Evolutionary conservation across 2,329 filamentous ascomycete genomes (phyloP), one percentile per base, ranked within the genome.

Genomic region (Colletotrichum sp.): DNA sequence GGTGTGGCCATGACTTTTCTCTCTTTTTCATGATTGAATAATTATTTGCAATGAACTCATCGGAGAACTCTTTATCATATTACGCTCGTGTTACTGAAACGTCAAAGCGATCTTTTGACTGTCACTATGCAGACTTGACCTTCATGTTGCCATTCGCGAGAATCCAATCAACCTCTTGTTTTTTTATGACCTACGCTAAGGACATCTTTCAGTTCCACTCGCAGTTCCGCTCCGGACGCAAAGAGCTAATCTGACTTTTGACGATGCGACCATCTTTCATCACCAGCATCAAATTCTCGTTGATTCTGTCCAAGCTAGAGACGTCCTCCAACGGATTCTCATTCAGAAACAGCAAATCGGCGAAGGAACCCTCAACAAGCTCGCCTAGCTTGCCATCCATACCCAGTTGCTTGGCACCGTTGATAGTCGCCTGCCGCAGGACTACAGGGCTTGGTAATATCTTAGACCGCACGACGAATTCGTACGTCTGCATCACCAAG

Each of bases 1-100:
- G 4, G 1, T 9, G 15, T 39, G 2, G 4, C 1, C 7, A 18
- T 39, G 7, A 39, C 2, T 3, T 39, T 39, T 39, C 8, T 18
- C 15, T 18, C 8, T 39, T 18, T 16, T 39, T 18, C 36, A 18
- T 36, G 34, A 1, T 36, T 36, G 3, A 8, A 36, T 16, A 16
- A 36, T 16, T 16, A 15, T 8, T 36, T 36, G 7, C 15, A 36
- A 15, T 39, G 34, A 39, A 16, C 8, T 39, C 8, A 18, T 18
- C 16, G 36, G 16, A 39, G 4, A 39, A 8, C 36, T 39, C 36
- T 39, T 16, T 4, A 39, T 18, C 16, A 1, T 18, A 39, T 8
- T 18, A 16, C 5, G 16, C 6, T 1, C 32, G 9, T 39, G 15
- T 16, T 39, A 16, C 36, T 8, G 36, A 9, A 9, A 8, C 16